Evolutionary conservation across 371 early-diverging fungal genomes (phyloP).

Genomic region (Mortierella sp.): DNA sequence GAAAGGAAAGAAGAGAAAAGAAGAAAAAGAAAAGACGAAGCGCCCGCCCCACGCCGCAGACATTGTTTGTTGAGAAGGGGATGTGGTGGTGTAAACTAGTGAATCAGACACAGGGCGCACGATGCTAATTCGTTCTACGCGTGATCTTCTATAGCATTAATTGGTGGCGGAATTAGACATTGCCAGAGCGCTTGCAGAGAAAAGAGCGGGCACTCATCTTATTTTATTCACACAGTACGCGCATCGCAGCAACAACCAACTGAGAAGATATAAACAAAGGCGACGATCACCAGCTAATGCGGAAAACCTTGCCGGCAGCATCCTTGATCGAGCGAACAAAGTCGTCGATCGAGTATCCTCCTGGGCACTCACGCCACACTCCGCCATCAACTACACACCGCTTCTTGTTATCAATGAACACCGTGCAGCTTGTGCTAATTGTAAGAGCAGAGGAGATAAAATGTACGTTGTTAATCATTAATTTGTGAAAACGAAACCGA

Average conservation of each 20-base stretch:
- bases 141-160: not conserved
- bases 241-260: not conserved
- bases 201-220: not conserved
- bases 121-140: constrained; percentile 6
- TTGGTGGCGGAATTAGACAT: not conserved
- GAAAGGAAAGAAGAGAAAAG: not conserved
- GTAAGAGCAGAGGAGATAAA: not conserved
- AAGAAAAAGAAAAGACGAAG: not conserved
- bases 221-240: not conserved
- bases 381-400: constrained; percentile 66
- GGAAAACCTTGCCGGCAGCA: constrained; percentile 24
- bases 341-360: constrained; percentile 43
- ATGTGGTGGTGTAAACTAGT: no score
- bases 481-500: not conserved
- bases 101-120: not conserved
- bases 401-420: constrained; percentile 61
- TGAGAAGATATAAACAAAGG: not conserved
- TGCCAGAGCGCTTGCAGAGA: not conserved
- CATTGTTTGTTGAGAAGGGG: not conserved
- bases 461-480: not conserved
- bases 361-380: constrained; percentile 61
- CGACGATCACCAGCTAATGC: not conserved
- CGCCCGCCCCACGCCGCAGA: constrained; percentile 7
- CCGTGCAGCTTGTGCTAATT: constrained; percentile 66
- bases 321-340: constrained; percentile 58